Evolutionary conservation across 768 basidiomycete genomes (phyloP), one percentile per base, ranked within the genome.

Genomic region (Phanerochaete sordida): DNA sequence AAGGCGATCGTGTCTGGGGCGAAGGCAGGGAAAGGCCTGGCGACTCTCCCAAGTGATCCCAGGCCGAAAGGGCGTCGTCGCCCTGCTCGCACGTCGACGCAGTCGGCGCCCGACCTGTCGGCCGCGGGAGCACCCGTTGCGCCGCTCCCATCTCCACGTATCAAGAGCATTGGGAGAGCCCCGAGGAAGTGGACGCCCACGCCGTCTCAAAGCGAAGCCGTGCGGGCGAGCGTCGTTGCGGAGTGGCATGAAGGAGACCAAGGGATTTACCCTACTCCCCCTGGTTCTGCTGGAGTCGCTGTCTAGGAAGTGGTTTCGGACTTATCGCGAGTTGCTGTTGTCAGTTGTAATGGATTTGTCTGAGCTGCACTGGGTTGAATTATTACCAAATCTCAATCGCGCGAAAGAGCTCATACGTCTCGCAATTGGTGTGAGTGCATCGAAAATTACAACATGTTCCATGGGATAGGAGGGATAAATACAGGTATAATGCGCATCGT

Each of bases 401-500:
- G 23, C 21, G 12, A 13, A 35, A 35, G n/a, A n/a, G n/a, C n/a
- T n/a, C n/a, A n/a, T n/a, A n/a, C n/a, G n/a, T n/a, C n/a, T n/a
- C n/a, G n/a, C n/a, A n/a, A n/a, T n/a, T n/a, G n/a, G n/a, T n/a
- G 13, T 35, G 33, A 35, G 13, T 35, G 33, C 33, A 35, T 13
- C 31, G 53, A 55, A 55, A 21, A 39, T 58, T 48, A 37, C 46
- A 48, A 47, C 33, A 58, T 27, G 45, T 47, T 50, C 30, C 53
- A 31, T 44, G 35, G 31, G 26, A 56, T 39, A 44, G 37, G 26
- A 61, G 47, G 35, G 62, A 67, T 68, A 66, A 67, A 66, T 58
- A 70, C 58, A 65, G 61, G 62, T 66, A 64, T 64, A 64, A 55
- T 59, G 49, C 62, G 60, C 64, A 67, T 33, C 35, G 43, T 21